phyloP scores from a whole-genome alignment of 2,329 filamentous ascomycete genomes.

The Monosporascus sp. region DNA sequence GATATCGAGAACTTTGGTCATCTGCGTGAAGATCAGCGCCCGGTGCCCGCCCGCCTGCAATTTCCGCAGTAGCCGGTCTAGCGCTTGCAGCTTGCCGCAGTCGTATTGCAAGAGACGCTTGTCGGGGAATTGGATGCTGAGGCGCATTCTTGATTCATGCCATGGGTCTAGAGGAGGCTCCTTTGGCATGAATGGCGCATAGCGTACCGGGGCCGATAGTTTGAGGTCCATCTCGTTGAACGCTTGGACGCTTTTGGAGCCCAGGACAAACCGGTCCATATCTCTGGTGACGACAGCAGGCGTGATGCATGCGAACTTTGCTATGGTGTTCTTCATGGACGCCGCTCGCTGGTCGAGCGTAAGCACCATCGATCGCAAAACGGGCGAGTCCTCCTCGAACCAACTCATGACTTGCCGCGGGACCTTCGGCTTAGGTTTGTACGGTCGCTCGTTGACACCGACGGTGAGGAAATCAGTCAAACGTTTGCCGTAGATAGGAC shows the following conservation, averaged over 20 bases:
- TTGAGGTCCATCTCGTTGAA: constrained; percentile 53
- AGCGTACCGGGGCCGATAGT: constrained; percentile 50
- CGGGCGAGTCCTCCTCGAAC: constrained; percentile 65
- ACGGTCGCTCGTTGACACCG: constrained; percentile 51
- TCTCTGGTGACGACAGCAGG: constrained; percentile 82
- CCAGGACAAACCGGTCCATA: constrained; percentile 62
- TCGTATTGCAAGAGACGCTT: constrained; percentile 95
- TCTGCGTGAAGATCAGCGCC: constrained; percentile 96
- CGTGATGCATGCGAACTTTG: constrained; percentile 88
- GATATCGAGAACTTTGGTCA: constrained; percentile 98
- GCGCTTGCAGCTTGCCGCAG: constrained; percentile 88
- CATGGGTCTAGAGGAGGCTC: constrained; percentile 68
- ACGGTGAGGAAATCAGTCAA: constrained; percentile 72
- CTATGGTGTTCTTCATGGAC: constrained; percentile 67
- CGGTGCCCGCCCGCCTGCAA: constrained; percentile 88
- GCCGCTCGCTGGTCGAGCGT: constrained; percentile 69
- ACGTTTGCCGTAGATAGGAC: constrained; percentile 74
- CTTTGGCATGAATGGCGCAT: constrained; percentile 51
- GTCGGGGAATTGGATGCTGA: constrained; percentile 95
- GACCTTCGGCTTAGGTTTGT: constrained; percentile 53
- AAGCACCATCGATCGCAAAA: constrained; percentile 63
- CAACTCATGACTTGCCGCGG: constrained; percentile 64
- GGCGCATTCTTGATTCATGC: constrained; percentile 86
- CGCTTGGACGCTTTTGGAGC: constrained; percentile 49
- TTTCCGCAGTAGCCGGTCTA: constrained; percentile 79